Base-by-base conservation (phyloP, 23 red algal species). In the Pyropia yezoensis region DNA sequence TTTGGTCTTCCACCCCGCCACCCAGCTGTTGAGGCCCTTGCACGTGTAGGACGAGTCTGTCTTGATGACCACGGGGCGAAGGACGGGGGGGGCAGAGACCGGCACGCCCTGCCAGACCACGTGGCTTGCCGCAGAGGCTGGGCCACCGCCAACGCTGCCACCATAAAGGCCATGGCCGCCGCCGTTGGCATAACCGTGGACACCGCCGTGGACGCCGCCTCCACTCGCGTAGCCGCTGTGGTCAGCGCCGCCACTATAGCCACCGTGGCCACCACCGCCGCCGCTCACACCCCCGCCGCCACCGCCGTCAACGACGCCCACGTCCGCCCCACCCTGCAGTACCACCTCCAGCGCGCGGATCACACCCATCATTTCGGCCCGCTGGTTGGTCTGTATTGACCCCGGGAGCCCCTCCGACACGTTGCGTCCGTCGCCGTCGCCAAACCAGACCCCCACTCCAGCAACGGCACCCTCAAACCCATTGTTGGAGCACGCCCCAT, bases 291-390 rank as follows among this genome's bases (percentile, higher is more conserved):
- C 39, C 6, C 39, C 39, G 11, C 39, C 39, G 39, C 39, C 11
- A 8, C 39, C 39, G 11, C 39, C 39, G 9, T 47, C 39, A 47
- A 7, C 39, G 39, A 47, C 39, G 39, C 11, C 39, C 39, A 47
- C 39, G 9, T 47, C 39, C 39, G 39, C 39, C 0, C 39, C 39
- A 13, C 39, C 39, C 39, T 60, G 39, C 2, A 71, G 28, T n/a
- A 74, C 65, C 57, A 70, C 68, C n/a, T 82, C 65, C 12, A 95
- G 27, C 12, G 90, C 90, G 21, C 66, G 61, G 33, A 95, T 23
- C 8, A 95, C 67, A 9, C 70, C 90, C 14, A 28, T 78, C 80
- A 95, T 74, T 58, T 95, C 90, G 22, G 90, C 90, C n/a, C 90
- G 66, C 50, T 95, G 69, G 49, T 95, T 95, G 9, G 90, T 95